phyloP scores from a whole-genome alignment of 208 protist species.

The Porcisia hertigi region DNA sequence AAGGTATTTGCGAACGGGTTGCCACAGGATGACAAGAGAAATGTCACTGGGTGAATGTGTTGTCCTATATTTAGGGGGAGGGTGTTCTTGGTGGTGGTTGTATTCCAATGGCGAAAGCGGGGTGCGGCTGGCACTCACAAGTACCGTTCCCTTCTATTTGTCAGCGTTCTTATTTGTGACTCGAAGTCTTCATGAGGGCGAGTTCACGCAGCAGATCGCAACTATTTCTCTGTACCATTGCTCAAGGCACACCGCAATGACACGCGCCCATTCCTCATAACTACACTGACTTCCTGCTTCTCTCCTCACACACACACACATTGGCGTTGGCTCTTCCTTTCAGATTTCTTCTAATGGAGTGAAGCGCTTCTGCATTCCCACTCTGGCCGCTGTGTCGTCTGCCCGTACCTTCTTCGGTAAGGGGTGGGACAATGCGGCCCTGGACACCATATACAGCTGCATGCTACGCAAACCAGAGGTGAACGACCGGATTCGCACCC shows the following conservation, averaged over 20 bases:
- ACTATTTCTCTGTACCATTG: neutral
- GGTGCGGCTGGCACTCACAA: neutral
- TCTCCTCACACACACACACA: neutral
- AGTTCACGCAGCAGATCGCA: no score
- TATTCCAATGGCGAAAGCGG: neutral
- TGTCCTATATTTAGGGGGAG: neutral
- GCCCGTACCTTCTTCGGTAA: conserved; percentile 89
- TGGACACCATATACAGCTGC: conserved; percentile 85
- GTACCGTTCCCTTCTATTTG: neutral
- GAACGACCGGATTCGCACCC: conserved; percentile 80
- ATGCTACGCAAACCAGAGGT: conserved; percentile 89
- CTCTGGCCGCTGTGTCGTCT: conserved; percentile 38
- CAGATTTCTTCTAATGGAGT: conserved; percentile 43
- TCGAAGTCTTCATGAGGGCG: neutral
- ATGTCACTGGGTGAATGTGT: neutral
- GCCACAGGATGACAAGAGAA: neutral
- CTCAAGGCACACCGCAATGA: neutral
- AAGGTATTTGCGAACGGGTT: no score
- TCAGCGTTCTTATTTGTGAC: neutral
- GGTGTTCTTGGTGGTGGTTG: neutral
- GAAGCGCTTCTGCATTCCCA: conserved; percentile 75
- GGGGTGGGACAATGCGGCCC: conserved; percentile 88
- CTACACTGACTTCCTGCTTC: conserved; percentile 10
- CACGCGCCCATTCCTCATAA: neutral
- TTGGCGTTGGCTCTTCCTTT: neutral